Base-by-base conservation (phyloP, 2,329 filamentous ascomycete genomes). In the Colletotrichum sp. region DNA sequence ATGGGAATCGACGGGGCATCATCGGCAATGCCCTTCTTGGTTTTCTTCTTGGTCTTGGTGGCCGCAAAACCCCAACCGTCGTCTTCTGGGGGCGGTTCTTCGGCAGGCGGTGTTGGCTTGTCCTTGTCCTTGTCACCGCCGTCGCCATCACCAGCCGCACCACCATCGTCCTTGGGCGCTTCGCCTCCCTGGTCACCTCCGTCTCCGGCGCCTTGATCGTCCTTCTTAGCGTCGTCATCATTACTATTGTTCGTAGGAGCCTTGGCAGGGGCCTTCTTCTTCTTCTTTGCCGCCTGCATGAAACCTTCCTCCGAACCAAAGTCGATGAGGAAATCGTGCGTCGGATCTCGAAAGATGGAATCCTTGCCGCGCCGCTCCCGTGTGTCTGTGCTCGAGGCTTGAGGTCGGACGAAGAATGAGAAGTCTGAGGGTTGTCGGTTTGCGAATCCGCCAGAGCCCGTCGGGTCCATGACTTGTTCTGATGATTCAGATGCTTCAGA, bases 221-320 rank as follows among this genome's bases (percentile, higher is more conserved):
- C 79, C 28, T 82, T 80, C 22, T 80, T 78, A 73, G 78, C 77
- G 36, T 87, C 87, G 57, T 88, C 87, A 22, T 88, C 87, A 55
- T 86, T 86, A 22, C 87, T 86, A 68, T 86, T 85, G 66, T 85
- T 83, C 87, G 78, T 44, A 1, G 86, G 84, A 34, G 86, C 82
- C 77, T 88, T 87, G 36, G 84, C 83, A 27, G 73, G 55, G 44
- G 86, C 86, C 77, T 88, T 88, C 83, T 93, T 93, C 82, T 89
- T 92, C 82, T 90, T 91, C 78, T 90, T 88, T 4, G 85, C 88
- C 48, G 87, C 88, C 80, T 93, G 88, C 68, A 87, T 86, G 84
- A 88, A 91, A 65, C 87, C 89, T 57, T 90, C 86, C 68, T 88
- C 84, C 30, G 88, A 90, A 27, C 86, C 85, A 74, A 94, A 91